Evolutionary conservation across 2,329 filamentous ascomycete genomes (phyloP).

Genomic region (Microdochium nivale): DNA sequence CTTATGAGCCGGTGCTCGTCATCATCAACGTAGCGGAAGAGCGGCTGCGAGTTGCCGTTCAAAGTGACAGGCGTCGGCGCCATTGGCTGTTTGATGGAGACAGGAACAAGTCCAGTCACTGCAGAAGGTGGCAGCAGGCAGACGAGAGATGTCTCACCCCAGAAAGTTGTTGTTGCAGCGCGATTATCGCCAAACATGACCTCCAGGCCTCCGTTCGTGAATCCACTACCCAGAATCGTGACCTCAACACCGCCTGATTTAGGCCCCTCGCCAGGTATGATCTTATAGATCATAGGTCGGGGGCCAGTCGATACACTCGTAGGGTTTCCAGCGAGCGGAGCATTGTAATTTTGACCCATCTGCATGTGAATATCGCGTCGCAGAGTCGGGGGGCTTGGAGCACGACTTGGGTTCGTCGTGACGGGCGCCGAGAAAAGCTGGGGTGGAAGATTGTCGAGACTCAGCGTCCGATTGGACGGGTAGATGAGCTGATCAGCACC

Average conservation of each 20-base stretch:
- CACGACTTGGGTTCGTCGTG: conserved; percentile 67
- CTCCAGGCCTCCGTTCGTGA: conserved; percentile 65
- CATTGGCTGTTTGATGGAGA: conserved; percentile 52
- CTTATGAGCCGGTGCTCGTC: conserved; percentile 61
- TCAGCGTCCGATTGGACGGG: conserved; percentile 50
- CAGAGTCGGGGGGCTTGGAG: conserved; percentile 59
- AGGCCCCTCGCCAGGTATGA: conserved; percentile 76
- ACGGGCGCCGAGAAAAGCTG: conserved; percentile 64
- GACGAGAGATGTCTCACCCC: conserved; percentile 72
- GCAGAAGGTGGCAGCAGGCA: conserved; percentile 67
- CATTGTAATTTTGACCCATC: conserved; percentile 21
- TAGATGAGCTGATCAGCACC: conserved; percentile 45
- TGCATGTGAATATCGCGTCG: conserved; percentile 36
- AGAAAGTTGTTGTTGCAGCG: conserved; percentile 67
- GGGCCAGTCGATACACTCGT: background rate
- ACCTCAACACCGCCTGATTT: conserved; percentile 81
- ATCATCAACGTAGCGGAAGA: conserved; percentile 69
- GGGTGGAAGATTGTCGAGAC: conserved; percentile 55
- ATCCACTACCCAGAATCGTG: conserved; percentile 72
- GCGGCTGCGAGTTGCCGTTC: conserved; percentile 29
- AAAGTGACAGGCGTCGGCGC: conserved; percentile 25
- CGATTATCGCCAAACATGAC: conserved; percentile 70
- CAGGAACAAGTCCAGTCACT: conserved; percentile 58
- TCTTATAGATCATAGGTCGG: conserved; percentile 65
- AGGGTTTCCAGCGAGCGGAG: conserved; percentile 12